phyloP scores from a whole-genome alignment of 1,139 yeast genomes.

The Saccharomyces uvarum region DNA sequence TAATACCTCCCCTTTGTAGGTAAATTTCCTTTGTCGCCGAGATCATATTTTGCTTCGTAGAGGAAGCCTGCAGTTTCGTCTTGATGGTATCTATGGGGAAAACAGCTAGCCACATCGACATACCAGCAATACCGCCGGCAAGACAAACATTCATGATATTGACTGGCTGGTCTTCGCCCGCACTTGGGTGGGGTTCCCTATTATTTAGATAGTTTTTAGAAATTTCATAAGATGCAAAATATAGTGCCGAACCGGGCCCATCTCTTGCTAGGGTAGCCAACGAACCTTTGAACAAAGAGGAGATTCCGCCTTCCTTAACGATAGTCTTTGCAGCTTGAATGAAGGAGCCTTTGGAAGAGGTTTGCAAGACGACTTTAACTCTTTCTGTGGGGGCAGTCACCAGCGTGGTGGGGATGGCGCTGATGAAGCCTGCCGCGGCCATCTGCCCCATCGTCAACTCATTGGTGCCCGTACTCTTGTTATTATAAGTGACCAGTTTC shows the following conservation, averaged over 20 bases:
- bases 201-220: slow-evolving; percentile 55
- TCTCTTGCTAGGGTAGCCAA: slow-evolving; percentile 90
- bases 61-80: slow-evolving; percentile 72
- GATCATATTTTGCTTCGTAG: slow-evolving; percentile 49
- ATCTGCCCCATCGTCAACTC: slow-evolving; percentile 57
- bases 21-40: slow-evolving; percentile 58
- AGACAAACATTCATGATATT: slow-evolving; percentile 69
- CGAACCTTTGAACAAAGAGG: slow-evolving; percentile 85
- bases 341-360: slow-evolving; percentile 46
- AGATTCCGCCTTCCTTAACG: slow-evolving; percentile 72
- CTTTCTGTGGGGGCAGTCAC: slow-evolving; percentile 97
- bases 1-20: slow-evolving; percentile 65
- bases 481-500: slow-evolving; percentile 46
- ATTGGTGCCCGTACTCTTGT: slow-evolving; percentile 10
- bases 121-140: slow-evolving; percentile 95
- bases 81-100: slow-evolving; percentile 96
- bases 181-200: slow-evolving; percentile 13
- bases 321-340: slow-evolving; percentile 49
- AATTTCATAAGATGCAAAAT: slow-evolving; percentile 89
- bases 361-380: slow-evolving; percentile 87
- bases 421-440: slow-evolving; percentile 89
- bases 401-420: slow-evolving; percentile 89
- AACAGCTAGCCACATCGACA: slow-evolving; percentile 92
- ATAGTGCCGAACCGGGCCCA: slow-evolving; percentile 96
- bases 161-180: slow-evolving; percentile 41